Evolutionary conservation across 202 grass and related monocot species (phyloP), one percentile per base, ranked within the genome.

Genomic region (Setaria italica): DNA sequence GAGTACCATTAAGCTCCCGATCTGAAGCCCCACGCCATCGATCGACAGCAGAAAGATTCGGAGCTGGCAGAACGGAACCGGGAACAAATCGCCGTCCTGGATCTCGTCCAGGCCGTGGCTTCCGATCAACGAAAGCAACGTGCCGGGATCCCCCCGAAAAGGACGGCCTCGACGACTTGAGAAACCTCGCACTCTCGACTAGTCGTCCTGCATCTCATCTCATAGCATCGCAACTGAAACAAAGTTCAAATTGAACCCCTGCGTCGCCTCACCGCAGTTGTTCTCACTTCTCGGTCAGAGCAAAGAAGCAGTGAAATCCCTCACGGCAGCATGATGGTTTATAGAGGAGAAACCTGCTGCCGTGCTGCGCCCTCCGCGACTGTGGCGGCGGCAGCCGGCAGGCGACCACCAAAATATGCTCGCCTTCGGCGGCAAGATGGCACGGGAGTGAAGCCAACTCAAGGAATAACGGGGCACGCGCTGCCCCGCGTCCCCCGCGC

Each of bases 391-490:
- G 0, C 46, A 17, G 77, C 2, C 5, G 62, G 75, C 76, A 35
- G 54, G 16, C 13, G 47, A 58, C 10, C 47, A 53, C 20, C 37
- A 30, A 78, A 77, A 76, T 63, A 87, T 87, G 76, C 85, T 84
- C 62, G 69, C 62, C 76, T 71, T 78, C 7, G 21, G 55, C 8
- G 46, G 54, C 80, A 72, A 71, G 54, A 64, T 56, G 51, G 54
- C 65, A 63, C 64, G 79, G 71, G 46, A 81, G 76, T 71, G 66
- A 83, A 88, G 80, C n/a, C 4, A 65, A 88, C 74, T 66, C 74
- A 72, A 72, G 21, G 86, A 84, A 73, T 84, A 67, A 62, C 53
- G 35, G 57, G 8, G 67, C 58, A 9, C 64, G 71, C 78, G 50
- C 13, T 53, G 65, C 56, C 25, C 25, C 25, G 25, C 25, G 25